These are phyloP conservation scores for Fusarium compactum DNA, from an alignment of 2,329 filamentous ascomycete species.

Conservation along the genomic window DNA sequence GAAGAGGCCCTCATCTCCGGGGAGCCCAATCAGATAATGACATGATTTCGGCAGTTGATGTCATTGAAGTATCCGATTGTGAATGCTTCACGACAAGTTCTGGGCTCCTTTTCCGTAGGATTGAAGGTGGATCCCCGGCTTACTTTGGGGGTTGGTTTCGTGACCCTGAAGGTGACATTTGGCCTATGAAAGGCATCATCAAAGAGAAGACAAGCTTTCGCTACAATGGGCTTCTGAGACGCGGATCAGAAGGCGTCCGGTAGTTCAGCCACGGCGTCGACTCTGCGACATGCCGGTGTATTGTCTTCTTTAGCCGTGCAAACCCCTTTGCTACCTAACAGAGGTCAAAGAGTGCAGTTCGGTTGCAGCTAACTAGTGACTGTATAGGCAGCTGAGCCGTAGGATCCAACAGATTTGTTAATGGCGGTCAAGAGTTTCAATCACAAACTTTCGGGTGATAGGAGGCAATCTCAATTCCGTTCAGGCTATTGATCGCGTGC, in stretches of 20 bases:
- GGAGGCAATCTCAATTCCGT: neutral
- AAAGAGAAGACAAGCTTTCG: constrained; percentile 31
- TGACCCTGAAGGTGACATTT: neutral
- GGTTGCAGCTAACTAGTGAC: neutral
- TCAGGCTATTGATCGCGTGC: constrained; percentile 44
- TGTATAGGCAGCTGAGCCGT: constrained; percentile 8
- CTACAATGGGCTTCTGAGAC: constrained; percentile 5
- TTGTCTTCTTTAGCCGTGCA: constrained; percentile 4
- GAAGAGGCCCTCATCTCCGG: constrained; percentile 27
- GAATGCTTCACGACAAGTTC: neutral
- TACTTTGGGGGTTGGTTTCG: neutral
- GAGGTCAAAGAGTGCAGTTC: constrained; percentile 10
- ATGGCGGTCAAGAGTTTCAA: constrained; percentile 18
- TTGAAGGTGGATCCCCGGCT: neutral
- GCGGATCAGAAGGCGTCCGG: constrained; percentile 1
- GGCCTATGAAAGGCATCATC: neutral
- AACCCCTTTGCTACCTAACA: constrained; percentile 7
- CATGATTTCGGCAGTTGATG: constrained; percentile 27
- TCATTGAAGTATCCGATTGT: constrained; percentile 8
- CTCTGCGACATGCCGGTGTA: constrained; percentile 30
- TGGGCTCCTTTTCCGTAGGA: neutral
- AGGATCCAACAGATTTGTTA: neutral
- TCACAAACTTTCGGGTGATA: neutral
- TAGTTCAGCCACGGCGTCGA: constrained; percentile 35
- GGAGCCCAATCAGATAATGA: constrained; percentile 5